Percentiles rank a stretch among this genome's conserved stretches.
These are phyloP conservation scores for Calonectria henricotiae DNA, from an alignment of 2,329 filamentous ascomycete genomes.

Conservation along the genomic window DNA sequence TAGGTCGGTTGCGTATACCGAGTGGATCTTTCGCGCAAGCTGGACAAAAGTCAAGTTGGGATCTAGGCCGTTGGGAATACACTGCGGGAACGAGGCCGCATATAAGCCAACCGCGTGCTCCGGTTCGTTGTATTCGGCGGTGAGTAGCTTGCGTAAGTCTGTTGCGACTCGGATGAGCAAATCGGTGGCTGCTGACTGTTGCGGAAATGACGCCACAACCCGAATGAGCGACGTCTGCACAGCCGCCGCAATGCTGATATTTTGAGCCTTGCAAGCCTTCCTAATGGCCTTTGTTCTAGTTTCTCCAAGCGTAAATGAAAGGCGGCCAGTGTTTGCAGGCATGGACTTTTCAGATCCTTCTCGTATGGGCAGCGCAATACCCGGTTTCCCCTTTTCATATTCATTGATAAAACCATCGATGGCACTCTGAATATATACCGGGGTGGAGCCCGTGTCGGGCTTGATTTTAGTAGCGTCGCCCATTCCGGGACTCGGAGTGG, in stretches of 20 bases:
- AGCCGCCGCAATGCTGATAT: slow-evolving; percentile 6
- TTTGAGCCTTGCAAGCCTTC: slow-evolving; percentile 2
- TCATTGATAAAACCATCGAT: not conserved
- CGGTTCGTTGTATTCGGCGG: slow-evolving; percentile 2
- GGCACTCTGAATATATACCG: not conserved
- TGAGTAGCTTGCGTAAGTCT: slow-evolving; percentile 4
- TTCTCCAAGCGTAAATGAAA: not conserved
- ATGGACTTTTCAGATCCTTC: slow-evolving; percentile 18
- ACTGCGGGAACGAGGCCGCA: not conserved
- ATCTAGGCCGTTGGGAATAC: slow-evolving; percentile 1
- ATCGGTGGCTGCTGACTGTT: not conserved
- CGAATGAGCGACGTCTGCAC: slow-evolving; percentile 16
- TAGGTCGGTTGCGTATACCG: slow-evolving; percentile 4
- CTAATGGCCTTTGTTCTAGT: not conserved
- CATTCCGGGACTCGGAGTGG: slow-evolving; percentile 16
- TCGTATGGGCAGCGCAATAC: slow-evolving; percentile 13
- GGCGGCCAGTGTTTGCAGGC: not conserved
- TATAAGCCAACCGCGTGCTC: slow-evolving; percentile 17
- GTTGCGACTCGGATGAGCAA: slow-evolving; percentile 9
- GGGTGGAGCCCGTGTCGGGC: not conserved
- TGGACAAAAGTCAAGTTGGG: slow-evolving; percentile 3
- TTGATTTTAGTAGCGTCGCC: slow-evolving; percentile 5
- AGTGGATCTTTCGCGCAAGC: slow-evolving; percentile 6
- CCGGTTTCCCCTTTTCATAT: slow-evolving; percentile 11
- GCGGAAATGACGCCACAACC: not conserved